Evolutionary conservation across 83 land plant genomes (phyloP), one percentile per base, ranked within the genome.

Genomic region (Thuja plicata): DNA sequence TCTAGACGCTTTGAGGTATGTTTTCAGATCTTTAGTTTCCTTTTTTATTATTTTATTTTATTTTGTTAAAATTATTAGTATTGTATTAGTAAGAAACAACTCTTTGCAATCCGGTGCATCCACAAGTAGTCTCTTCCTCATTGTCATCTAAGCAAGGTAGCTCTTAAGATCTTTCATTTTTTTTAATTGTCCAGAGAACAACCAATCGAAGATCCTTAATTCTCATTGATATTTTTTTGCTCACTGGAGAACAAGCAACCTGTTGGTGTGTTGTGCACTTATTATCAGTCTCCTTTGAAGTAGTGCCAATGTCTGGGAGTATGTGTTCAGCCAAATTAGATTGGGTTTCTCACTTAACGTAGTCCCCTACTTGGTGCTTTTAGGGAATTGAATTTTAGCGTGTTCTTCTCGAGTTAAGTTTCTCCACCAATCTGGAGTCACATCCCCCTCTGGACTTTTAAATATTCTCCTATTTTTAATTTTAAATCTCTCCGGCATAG

Each of bases 1-100:
- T 45, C 91, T 96, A n/a, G 99, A 98, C 87, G 99, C 99, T 24
- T 93, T 98, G 48, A 94, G 99, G 99, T 97, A 88, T 43, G 77
- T 35, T 30, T 80, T 80, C 41, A 41, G 40, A 41, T 43, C 10
- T 41, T 13, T 19, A 10, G n/a, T 62, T 21, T 66, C n/a, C 9
- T 66, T 66, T 60, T 1, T 17, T 3, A 43, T 5, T 43, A 48
- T 62, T 62, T 62, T 5, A 24, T 62, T 62, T 62, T 27, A 54
- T 54, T 54, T 54, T 54, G 16, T 16, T 54, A 54, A 12, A 50
- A 54, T 15, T 54, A 16, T 54, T 54, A 13, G 16, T 54, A 54
- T 54, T 54, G 16, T 3, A 54, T 54, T 54, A 3, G 57, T 2
- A 66, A 66, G 2, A 7, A 66, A 1, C 70, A 66, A 27, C 2